Evolutionary conservation across 176 grass and related monocot genomes (phyloP), one percentile per base, ranked within the genome.

Genomic region (Carex parvula): DNA sequence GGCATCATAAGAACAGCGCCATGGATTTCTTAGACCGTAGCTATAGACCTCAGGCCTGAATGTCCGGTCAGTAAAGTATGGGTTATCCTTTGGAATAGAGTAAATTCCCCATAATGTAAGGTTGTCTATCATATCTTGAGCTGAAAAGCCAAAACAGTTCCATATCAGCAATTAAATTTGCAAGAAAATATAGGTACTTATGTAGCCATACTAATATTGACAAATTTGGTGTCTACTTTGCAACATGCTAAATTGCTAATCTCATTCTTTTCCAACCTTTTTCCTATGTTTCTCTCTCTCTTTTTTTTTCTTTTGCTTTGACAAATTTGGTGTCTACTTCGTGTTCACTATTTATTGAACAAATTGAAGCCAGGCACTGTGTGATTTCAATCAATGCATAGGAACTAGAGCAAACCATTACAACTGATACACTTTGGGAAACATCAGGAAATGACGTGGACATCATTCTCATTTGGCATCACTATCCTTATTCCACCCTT

Each of bases 1-100:
- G 22, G 83, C 87, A 86, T 98, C 95, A 85, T 91, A 98, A 85
- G 83, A 93, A 70, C 95, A 98, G 0, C 95, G 86, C 95, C 95
- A 98, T 0, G 95, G 95, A 81, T 95, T 95, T 75, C 86, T 90
- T 46, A 93, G 82, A 70, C 95, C 95, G 6, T 89, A 83, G 24
- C 87, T 91, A 86, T 80, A 98, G 32, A 98, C 91, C 80, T 98
- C 96, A 7, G 91, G 88, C 41, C 90, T 90, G 24, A 98, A 92
- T 21, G 11, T 54, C 0, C 84, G 68, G 5, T 95, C 96, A 12
- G 65, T 16, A 63, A 84, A 69, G 57, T 53, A 91, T 0, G 96
- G 93, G 81, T 98, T 95, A 76, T 98, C 96, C 75, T 94, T 91
- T 24, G 93, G 93, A 21, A 93, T 86, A 0, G 84, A 89, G 59